A percentile compares a stretch with the other conserved stretches of the same genome.
phyloP scores from a whole-genome alignment of 106 monocot species.

The Dendrobium nobile region DNA sequence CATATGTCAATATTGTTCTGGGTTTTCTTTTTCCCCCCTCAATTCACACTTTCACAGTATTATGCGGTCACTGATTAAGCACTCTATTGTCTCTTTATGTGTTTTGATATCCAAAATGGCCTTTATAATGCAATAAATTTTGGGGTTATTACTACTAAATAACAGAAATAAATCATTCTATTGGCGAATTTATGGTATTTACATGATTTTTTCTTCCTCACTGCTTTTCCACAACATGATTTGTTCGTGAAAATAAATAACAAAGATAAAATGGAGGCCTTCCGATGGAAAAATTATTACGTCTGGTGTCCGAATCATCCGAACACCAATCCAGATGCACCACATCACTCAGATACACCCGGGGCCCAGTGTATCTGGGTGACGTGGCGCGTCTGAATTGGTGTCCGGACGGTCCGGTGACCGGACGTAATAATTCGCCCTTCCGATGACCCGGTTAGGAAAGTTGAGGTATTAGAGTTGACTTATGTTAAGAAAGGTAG shows the following conservation, averaged over 20 bases:
- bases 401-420: no score
- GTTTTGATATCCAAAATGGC: neutral
- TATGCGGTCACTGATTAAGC: neutral
- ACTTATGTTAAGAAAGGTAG: no score
- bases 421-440: no score
- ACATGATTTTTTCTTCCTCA: neutral
- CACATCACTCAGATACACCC: no score
- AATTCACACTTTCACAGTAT: neutral
- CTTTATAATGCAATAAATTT: neutral
- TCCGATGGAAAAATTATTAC: no score
- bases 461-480: no score
- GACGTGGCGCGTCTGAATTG: no score
- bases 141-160: neutral
- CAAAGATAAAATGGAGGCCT: no score
- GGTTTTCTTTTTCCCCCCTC: neutral
- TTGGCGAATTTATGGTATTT: neutral
- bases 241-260: neutral
- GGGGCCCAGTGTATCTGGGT: no score
- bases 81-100: neutral
- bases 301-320: no score
- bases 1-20: neutral
- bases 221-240: neutral
- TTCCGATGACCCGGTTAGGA: no score
- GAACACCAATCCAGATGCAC: no score
- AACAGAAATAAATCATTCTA: neutral